Percentiles rank a stretch among this genome's conserved stretches.
Evolutionary conservation across 2,329 filamentous ascomycete species (phyloP).

Genomic region (Calonectria montana): DNA sequence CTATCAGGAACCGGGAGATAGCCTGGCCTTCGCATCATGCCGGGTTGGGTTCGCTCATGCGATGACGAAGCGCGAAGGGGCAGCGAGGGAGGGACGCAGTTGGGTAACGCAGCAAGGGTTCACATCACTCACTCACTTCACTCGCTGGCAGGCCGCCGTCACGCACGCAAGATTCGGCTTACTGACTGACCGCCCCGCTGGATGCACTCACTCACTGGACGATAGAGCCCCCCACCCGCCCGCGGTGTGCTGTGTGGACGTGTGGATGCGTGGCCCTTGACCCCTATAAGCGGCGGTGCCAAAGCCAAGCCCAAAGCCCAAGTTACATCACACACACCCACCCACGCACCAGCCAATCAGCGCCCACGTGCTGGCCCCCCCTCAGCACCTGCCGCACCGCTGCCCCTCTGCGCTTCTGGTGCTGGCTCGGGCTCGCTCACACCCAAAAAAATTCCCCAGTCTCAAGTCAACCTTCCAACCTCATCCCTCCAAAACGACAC

Average conservation of each 20-base stretch:
- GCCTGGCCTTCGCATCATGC: background rate
- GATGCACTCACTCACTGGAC: background rate
- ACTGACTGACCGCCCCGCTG: constrained; percentile 13
- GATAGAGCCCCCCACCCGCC: background rate
- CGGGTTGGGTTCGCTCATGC: background rate
- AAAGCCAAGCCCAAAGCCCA: constrained; percentile 24
- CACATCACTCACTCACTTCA: background rate
- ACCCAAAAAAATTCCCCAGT: constrained; percentile 33
- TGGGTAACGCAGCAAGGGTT: background rate
- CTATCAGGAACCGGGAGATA: background rate
- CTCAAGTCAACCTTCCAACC: constrained; percentile 28
- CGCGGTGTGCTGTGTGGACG: background rate
- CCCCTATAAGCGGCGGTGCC: constrained; percentile 18
- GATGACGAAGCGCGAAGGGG: background rate
- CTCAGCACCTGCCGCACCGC: constrained; percentile 23
- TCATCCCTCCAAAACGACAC: constrained; percentile 29
- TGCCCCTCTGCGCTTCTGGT: constrained; percentile 33
- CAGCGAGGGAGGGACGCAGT: too few species aligned
- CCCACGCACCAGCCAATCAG: constrained; percentile 1
- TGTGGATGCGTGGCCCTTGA: background rate
- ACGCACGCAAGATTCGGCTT: background rate
- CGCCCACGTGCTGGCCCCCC: background rate
- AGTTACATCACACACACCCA: constrained; percentile 38
- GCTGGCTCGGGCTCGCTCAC: constrained; percentile 24
- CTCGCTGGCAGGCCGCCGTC: background rate